These are phyloP conservation scores for Thozetella sp. DNA, from an alignment of 495 filamentous ascomycete species.

Conservation along the genomic window DNA sequence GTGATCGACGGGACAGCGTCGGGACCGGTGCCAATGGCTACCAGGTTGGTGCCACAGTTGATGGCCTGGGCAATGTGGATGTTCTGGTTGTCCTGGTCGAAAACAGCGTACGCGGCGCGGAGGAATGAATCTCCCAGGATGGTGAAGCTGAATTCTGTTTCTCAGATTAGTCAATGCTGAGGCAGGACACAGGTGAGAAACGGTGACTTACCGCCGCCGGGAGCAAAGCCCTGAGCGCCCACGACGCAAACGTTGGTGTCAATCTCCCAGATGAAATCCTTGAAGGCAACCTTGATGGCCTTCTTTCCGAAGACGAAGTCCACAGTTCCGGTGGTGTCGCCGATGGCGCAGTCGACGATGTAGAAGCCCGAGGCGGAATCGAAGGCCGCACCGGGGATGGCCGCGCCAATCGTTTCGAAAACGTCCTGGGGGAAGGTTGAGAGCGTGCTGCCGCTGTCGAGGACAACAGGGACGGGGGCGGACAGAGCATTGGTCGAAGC, in stretches of 20 bases:
- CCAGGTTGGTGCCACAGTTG: constrained; percentile 24
- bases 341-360: constrained; percentile 60
- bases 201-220: constrained; percentile 15
- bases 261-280: constrained; percentile 58
- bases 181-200: no score
- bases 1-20: constrained; percentile 12
- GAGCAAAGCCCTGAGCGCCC: constrained; percentile 21
- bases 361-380: constrained; percentile 38
- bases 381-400: constrained; percentile 17
- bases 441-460: constrained; percentile 28
- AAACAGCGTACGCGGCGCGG: constrained; percentile 32
- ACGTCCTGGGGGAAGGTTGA: constrained; percentile 19
- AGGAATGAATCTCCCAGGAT: constrained; percentile 31
- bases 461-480: constrained; percentile 24
- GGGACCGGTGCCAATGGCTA: constrained; percentile 14
- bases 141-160: no score
- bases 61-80: constrained; percentile 36
- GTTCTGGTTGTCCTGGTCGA: constrained; percentile 33
- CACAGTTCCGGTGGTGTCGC: constrained; percentile 49
- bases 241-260: constrained; percentile 29
- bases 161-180: no score
- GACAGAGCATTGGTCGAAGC: constrained; percentile 10
- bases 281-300: constrained; percentile 61
- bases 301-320: constrained; percentile 58
- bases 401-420: constrained; percentile 21